Conservation (phyloP, 208 protist species). For the Novymonas esmeraldas region DNA sequence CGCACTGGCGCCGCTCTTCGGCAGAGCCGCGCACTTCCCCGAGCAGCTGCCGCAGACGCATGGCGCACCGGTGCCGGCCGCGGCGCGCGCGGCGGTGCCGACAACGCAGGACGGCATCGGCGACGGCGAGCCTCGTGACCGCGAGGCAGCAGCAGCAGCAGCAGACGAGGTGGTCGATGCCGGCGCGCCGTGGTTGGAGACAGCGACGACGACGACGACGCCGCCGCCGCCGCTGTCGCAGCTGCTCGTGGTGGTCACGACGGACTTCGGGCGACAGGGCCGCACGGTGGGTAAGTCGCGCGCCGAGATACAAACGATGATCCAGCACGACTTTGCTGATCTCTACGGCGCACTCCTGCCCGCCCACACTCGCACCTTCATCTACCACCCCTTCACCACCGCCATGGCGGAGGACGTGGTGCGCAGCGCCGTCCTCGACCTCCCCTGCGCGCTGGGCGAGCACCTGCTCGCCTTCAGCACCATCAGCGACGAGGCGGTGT, state of each 20-base stretch:
- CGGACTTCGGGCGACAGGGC: constrained; percentile 84
- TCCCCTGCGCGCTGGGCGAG: constrained; percentile 47
- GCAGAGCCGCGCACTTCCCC: constrained; percentile 59
- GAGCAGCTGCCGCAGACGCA: constrained; percentile 46
- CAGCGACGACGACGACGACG: too few relatives aligned
- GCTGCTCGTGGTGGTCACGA: constrained; percentile 74
- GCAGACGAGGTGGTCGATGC: neutral
- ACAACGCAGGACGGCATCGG: too few relatives aligned
- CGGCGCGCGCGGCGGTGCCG: neutral
- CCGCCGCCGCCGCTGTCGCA: constrained; percentile 47
- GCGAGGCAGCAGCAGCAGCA: neutral
- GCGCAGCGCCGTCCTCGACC: constrained; percentile 37
- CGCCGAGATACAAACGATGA: constrained; percentile 60
- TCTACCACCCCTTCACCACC: constrained; percentile 56
- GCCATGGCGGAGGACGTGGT: constrained; percentile 59
- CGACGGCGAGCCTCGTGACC: neutral
- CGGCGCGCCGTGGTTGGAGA: too few relatives aligned
- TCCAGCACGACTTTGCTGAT: constrained; percentile 57
- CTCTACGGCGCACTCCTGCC: constrained; percentile 74
- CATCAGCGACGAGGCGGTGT: constrained; percentile 61
- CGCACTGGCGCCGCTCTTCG: constrained; percentile 71
- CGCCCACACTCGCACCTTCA: constrained; percentile 65
- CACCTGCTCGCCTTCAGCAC: constrained; percentile 38
- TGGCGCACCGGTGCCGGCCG: neutral
- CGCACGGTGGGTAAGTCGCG: constrained; percentile 68